Evolutionary conservation across 1,139 yeast species (phyloP), one percentile per base, ranked within the genome.

Genomic region (Hansenula sp.): DNA sequence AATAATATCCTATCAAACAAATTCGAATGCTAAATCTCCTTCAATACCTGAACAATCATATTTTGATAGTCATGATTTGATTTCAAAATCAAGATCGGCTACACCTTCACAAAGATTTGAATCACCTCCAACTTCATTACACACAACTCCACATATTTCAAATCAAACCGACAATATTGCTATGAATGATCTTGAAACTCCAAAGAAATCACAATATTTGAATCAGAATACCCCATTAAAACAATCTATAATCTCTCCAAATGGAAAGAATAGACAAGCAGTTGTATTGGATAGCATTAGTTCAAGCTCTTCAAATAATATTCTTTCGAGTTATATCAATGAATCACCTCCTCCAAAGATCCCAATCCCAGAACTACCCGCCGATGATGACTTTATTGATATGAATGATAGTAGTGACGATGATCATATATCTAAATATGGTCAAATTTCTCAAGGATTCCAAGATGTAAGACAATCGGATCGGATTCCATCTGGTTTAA

Each of bases 241-340:
- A 27, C 40, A 44, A 16, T 32, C 46, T 5, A 33, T 36, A 13
- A 49, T 41, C 21, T 50, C 55, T 4, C 58, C 60, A 16, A 52
- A 59, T 40, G 53, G 59, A 17, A 53, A 52, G 27, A 56, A 63
- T 40, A 50, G 68, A 43, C 59, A 61, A 38, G 66, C 63, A 5
- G 56, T 59, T 15, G 54, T 60, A 7, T 46, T 62, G 32, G 66
- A 59, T 15, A 47, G 45, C 15, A 27, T 55, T 13, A 54, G 60
- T 25, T 51, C 59, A 2, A 46, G 50, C n/a, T 51, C 57, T 10
- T 54, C 59, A 4, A 53, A 38, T 31, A 57, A 53, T 33, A 51
- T 54, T 11, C 33, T 55, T 4, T 49, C 58, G 13, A 52, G 47
- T 31, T 55, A 56, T 40, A 44, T 51, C 12, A 48, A 43, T 27